Evolutionary conservation across 345 rosid genomes (phyloP).

Genomic region (Stellera chamaejasme): DNA sequence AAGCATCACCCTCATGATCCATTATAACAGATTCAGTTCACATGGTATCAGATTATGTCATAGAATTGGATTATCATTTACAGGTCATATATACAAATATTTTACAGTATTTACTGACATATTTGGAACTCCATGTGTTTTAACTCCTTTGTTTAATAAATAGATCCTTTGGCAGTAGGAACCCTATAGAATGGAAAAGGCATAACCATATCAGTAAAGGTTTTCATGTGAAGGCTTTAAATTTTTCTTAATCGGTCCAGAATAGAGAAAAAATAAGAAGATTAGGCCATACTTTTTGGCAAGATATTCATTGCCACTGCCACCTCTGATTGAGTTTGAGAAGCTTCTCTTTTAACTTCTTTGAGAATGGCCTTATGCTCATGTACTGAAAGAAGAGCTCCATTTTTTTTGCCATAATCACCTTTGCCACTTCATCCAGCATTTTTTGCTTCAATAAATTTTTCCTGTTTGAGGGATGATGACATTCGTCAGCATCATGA

Average conservation of each 20-base stretch:
- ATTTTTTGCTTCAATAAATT: conserved; percentile 39
- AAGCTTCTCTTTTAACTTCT: conserved; percentile 38
- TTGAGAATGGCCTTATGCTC: conserved; percentile 40
- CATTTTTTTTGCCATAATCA: conserved; percentile 32
- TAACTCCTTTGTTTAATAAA: neutral
- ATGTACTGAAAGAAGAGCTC: conserved; percentile 34
- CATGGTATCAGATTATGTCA: conserved; percentile 45
- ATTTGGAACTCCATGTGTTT: neutral
- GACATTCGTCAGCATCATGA: neutral
- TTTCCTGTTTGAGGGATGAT: conserved; percentile 34
- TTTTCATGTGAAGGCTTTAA: too few species aligned
- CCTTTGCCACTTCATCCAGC: conserved; percentile 51
- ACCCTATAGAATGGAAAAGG: neutral
- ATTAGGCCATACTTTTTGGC: conserved; percentile 32
- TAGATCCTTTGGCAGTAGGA: too few species aligned
- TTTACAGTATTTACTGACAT: too few species aligned
- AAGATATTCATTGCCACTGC: conserved; percentile 25
- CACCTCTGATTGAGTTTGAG: conserved; percentile 45
- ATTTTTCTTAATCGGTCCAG: too few species aligned
- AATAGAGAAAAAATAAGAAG: too few species aligned
- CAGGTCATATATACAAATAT: too few species aligned
- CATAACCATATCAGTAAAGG: neutral
- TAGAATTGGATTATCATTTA: too few species aligned
- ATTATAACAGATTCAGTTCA: conserved; percentile 45
- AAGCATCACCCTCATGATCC: conserved; percentile 42